A percentile compares a stretch with the other conserved stretches of the same genome.
These are phyloP conservation scores for Rhazya stricta DNA, from an alignment of 257 asterid genomes.

Conservation along the genomic window DNA sequence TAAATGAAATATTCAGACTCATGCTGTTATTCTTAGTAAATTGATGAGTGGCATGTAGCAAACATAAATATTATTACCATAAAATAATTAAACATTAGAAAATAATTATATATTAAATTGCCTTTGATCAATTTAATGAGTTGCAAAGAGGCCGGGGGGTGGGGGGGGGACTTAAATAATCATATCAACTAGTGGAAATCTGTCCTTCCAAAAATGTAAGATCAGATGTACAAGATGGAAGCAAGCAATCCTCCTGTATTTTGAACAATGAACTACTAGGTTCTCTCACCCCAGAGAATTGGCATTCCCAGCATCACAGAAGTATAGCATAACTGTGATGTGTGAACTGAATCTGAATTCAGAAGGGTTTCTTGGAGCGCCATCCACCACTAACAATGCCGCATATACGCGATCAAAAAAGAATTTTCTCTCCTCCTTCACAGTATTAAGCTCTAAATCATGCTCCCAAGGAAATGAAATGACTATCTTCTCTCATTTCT, in stretches of 20 bases:
- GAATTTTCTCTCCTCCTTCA: background rate
- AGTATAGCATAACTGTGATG: background rate
- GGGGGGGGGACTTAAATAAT: background rate
- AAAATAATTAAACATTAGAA: too few relatives aligned
- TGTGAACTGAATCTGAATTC: background rate
- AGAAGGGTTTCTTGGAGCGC: background rate
- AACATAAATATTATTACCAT: too few relatives aligned
- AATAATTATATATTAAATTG: background rate
- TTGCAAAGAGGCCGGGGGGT: too few relatives aligned
- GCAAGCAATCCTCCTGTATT: background rate
- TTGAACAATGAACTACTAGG: background rate
- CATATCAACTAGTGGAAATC: background rate
- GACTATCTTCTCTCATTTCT: conserved; percentile 32
- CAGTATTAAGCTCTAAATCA: background rate
- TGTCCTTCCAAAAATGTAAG: background rate
- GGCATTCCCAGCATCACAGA: background rate
- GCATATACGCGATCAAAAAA: background rate
- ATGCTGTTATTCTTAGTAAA: too few relatives aligned
- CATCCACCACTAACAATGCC: background rate
- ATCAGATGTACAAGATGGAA: background rate
- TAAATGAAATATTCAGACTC: too few relatives aligned
- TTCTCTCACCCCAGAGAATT: background rate
- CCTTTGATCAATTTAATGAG: background rate
- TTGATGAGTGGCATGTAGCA: too few relatives aligned
- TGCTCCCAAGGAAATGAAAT: background rate